Conservation (phyloP, 164 flowering plant genomes). For the Stephania cephalantha region DNA sequence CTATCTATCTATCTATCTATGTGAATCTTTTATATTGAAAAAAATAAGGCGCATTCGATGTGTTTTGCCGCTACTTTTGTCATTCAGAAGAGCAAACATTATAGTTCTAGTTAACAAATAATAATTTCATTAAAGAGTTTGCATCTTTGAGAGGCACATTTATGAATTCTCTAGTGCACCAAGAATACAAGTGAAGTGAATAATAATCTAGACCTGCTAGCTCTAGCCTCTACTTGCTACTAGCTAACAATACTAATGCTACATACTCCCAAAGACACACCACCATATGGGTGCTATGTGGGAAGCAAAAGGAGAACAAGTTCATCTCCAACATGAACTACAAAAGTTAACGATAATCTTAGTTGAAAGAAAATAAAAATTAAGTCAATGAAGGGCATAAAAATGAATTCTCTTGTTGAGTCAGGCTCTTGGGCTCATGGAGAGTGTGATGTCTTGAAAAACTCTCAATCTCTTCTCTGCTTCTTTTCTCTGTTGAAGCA, state of each 20-base stretch:
- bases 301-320: constrained; percentile 74
- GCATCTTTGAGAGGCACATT: constrained; percentile 8
- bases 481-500: constrained; percentile 21
- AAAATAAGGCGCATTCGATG: no score
- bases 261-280: neutral
- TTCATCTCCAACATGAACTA: constrained; percentile 51
- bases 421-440: constrained; percentile 72
- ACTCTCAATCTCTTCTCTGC: constrained; percentile 77
- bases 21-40: no score
- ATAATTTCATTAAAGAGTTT: neutral
- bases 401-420: neutral
- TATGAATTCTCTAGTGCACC: neutral
- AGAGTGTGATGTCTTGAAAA: constrained; percentile 72
- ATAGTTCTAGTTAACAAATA: neutral
- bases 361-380: no score
- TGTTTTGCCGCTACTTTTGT: no score
- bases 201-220: neutral
- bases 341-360: no score
- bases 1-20: no score
- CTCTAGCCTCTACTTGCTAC: neutral
- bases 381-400: neutral
- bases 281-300: neutral
- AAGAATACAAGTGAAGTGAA: neutral
- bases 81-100: neutral
- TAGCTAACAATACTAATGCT: neutral